Evolutionary conservation across 169 alveolate species (phyloP).

Genomic region (Plasmodium ovale): DNA sequence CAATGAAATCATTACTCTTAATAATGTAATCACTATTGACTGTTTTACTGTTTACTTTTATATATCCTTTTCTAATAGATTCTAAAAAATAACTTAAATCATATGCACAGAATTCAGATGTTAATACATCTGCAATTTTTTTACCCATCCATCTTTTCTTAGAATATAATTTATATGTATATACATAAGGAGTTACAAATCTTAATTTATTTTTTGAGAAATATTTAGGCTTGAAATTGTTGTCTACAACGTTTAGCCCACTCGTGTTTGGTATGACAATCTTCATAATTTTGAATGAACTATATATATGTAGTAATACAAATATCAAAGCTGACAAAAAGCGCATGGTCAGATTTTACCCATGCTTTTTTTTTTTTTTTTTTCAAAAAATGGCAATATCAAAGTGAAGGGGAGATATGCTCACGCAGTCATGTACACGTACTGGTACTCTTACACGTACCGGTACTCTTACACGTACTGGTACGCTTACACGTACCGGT

Average conservation of each 20-base stretch:
- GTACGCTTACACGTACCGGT: too few species aligned
- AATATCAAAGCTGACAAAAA: slow-evolving; percentile 9
- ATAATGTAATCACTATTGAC: slow-evolving; percentile 78
- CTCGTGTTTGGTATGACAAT: slow-evolving; percentile 37
- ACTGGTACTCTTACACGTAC: too few species aligned
- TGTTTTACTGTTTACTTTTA: slow-evolving; percentile 74
- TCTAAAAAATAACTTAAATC: slow-evolving; percentile 75
- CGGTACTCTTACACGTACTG: too few species aligned
- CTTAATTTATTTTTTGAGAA: slow-evolving; percentile 79
- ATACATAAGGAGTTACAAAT: slow-evolving; percentile 83
- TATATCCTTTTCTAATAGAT: slow-evolving; percentile 76
- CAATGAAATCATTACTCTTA: slow-evolving; percentile 78
- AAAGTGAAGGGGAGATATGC: too few species aligned
- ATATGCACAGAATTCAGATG: slow-evolving; percentile 84
- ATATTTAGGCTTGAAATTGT: slow-evolving; percentile 59
- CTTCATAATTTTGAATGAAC: slow-evolving; percentile 57
- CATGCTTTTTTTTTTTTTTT: background rate
- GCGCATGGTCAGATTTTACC: background rate
- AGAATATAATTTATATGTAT: slow-evolving; percentile 78
- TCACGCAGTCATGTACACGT: too few species aligned
- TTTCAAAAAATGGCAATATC: too few species aligned
- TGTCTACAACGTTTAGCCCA: slow-evolving; percentile 65
- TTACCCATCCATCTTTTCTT: slow-evolving; percentile 85
- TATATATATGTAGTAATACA: background rate
- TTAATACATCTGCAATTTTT: slow-evolving; percentile 76